A percentile compares a stretch with the other conserved stretches of the same genome.
These are phyloP conservation scores for Fraxinus sp. DNA, from an alignment of 305 asterid species.

Conservation along the genomic window DNA sequence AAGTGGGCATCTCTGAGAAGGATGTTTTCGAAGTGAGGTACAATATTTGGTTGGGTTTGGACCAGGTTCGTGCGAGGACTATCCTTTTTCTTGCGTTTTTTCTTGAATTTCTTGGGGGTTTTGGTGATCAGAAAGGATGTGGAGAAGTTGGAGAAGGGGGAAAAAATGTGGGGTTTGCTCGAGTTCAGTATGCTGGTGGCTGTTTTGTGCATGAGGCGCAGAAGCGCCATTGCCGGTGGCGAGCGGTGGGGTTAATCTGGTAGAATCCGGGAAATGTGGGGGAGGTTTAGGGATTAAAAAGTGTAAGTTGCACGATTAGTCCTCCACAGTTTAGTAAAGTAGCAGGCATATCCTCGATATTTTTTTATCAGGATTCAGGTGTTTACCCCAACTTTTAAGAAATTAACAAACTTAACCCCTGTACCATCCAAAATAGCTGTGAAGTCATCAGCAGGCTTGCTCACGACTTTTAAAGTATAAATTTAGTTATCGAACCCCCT, in stretches of 20 bases:
- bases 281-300: neutral
- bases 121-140: slow-evolving; percentile 82
- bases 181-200: slow-evolving; percentile 25
- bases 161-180: slow-evolving; percentile 14
- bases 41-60: slow-evolving; percentile 65
- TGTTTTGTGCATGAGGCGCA: slow-evolving; percentile 34
- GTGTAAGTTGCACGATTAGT: neutral
- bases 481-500: neutral
- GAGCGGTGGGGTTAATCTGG: neutral
- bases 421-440: neutral
- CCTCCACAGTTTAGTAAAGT: neutral
- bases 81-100: slow-evolving; percentile 62
- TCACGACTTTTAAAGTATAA: neutral
- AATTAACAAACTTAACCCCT: neutral
- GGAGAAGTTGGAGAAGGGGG: slow-evolving; percentile 50
- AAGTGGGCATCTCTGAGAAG: slow-evolving; percentile 57
- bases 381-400: neutral
- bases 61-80: slow-evolving; percentile 69
- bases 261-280: neutral
- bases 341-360: neutral
- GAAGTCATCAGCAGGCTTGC: neutral
- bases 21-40: slow-evolving; percentile 54
- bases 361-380: neutral
- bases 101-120: slow-evolving; percentile 74
- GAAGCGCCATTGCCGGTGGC: slow-evolving; percentile 30